Evolutionary conservation across 495 filamentous ascomycete genomes (phyloP).

Genomic region (Pyrenula massariospora): DNA sequence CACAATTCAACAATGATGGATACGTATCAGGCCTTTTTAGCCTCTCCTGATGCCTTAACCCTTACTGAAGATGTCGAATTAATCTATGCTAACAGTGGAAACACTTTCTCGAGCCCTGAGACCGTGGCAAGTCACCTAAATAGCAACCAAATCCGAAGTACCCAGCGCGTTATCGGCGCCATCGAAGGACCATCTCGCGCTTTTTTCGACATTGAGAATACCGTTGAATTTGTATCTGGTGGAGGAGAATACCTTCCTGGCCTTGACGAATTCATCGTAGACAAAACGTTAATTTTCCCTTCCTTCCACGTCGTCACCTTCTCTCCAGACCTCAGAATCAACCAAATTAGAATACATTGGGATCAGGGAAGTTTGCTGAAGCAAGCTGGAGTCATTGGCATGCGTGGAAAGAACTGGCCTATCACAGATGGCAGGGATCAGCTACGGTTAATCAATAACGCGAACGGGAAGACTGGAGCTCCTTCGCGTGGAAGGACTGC

Average conservation of each 20-base stretch:
- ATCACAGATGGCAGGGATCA: conserved; percentile 86
- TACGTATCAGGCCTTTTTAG: conserved; percentile 69
- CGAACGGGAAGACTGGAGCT: conserved; percentile 18
- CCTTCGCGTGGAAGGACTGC: conserved; percentile 9
- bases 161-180: conserved; percentile 58
- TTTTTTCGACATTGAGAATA: conserved; percentile 69
- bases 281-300: conserved; percentile 68
- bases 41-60: conserved; percentile 48
- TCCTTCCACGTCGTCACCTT: conserved; percentile 87
- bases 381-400: conserved; percentile 86
- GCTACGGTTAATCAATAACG: conserved; percentile 47
- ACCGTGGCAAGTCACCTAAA: conserved; percentile 70
- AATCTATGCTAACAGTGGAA: conserved; percentile 87
- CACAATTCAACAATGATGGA: conserved; percentile 40
- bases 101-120: conserved; percentile 52
- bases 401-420: conserved; percentile 80
- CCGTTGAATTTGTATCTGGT: conserved; percentile 64
- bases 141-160: conserved; percentile 59
- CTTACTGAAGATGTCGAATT: conserved; percentile 63
- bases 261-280: conserved; percentile 83
- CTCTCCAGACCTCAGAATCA: conserved; percentile 61
- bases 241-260: conserved; percentile 83
- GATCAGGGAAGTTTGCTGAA: conserved; percentile 90
- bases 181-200: conserved; percentile 61
- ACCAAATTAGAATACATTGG: conserved; percentile 81